Base-by-base conservation (phyloP, 2,329 filamentous ascomycete genomes). In the Microcyclospora tardicrescens region DNA sequence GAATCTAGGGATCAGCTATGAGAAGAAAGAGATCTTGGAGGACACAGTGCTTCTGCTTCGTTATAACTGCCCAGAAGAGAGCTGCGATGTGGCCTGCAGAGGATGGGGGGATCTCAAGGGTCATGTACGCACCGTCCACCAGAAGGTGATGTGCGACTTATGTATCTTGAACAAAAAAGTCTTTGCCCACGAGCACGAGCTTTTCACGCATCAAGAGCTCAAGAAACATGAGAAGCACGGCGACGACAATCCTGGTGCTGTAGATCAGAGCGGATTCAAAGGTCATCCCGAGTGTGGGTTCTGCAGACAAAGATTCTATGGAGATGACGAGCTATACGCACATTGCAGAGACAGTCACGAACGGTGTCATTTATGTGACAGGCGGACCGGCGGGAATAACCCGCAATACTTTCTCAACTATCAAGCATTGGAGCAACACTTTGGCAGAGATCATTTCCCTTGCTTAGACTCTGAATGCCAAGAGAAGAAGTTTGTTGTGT, bases 401-500 rank as follows among this genome's bases (percentile, higher is more conserved):
- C 89, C 87, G 6, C 84, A 94, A 55, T 98, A 98, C 58, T 98
- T 84, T 58, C 68, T 82, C 43, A 78, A 98, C 63, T 96, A 95
- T 61, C 74, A 87, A 48, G 75, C 82, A 1, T 68, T 98, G 2
- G 86, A 93, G 56, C 67, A 77, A 29, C 91, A 98, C 61, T 96
- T 96, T 58, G 73, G 75, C 45, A 79, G 79, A 49, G 86, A 91
- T 41, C 91, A 98, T 60, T 94, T 79, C 55, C 65, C 87, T 1
- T 98, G 91, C 56, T 61, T 75, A 6, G 86, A 98, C 52, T 71
- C 73, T 38, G 87, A 94, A 55, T 98, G 91, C 54, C 59, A 91
- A 55, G 91, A 96, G 51, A 94, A 94, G 73, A 96, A 95, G 58
- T 95, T 96, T 57, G 82, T 96, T 24, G 91, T 96, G 1, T 98